A percentile compares a stretch with the other conserved stretches of the same genome.
Conservation (phyloP, 257 asterid species). For the Verbascum thapsus region DNA sequence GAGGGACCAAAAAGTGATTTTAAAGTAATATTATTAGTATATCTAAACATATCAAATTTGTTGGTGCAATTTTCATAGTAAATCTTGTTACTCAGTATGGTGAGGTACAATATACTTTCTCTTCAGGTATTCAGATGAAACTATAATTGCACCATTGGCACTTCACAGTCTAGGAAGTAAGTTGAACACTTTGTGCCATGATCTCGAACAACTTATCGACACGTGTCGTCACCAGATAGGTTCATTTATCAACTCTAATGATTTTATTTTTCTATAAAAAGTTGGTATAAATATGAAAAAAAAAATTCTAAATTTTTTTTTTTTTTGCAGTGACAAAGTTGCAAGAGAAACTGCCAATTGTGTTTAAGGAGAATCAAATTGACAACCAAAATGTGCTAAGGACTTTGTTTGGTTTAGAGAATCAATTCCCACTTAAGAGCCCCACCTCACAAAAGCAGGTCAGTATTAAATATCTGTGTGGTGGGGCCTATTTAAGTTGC, state of each 20-base stretch:
- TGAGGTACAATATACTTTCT: constrained; percentile 16
- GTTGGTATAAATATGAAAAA: constrained; percentile 13
- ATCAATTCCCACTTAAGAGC: constrained; percentile 50
- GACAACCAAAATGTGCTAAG: constrained; percentile 61
- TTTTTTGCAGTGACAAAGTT: constrained; percentile 49
- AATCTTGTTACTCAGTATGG: constrained; percentile 5
- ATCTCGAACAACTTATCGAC: constrained; percentile 41
- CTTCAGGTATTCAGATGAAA: constrained; percentile 52
- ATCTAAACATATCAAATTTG: no score
- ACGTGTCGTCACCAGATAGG: constrained; percentile 61
- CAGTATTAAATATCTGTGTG: no score
- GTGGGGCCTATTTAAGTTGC: no score
- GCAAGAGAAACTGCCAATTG: constrained; percentile 43
- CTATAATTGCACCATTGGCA: constrained; percentile 49
- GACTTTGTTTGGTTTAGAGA: constrained; percentile 46
- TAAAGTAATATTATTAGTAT: no score
- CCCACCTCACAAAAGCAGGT: constrained; percentile 48
- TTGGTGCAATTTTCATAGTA: constrained; percentile 4
- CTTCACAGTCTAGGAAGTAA: constrained; percentile 49
- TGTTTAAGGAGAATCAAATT: constrained; percentile 41
- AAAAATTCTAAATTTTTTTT: not conserved
- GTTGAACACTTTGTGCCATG: constrained; percentile 44
- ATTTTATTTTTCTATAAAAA: not conserved
- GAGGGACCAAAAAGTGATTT: no score
- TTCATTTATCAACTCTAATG: constrained; percentile 14